A percentile compares a stretch with the other conserved stretches of the same genome.
Conservation (phyloP, 352 stramenopile species). For the Globisporangium carolinianum region DNA sequence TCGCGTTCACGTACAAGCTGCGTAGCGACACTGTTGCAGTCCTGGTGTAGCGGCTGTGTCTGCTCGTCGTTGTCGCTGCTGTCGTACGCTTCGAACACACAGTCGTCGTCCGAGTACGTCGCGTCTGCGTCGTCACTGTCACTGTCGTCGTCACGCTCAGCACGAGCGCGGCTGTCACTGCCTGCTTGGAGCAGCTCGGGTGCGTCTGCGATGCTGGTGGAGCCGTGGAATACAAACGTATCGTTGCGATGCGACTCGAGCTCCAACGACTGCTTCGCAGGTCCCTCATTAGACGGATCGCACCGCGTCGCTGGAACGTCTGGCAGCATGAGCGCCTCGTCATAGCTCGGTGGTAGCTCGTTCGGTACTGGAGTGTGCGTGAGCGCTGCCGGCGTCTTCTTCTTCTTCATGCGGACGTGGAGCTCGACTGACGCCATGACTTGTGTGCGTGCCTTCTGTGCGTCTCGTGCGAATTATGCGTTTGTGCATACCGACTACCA, state of each 20-base stretch:
- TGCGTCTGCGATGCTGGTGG: background rate
- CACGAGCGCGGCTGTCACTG: constrained; percentile 3
- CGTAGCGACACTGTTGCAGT: background rate
- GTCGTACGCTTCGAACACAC: constrained; percentile 31
- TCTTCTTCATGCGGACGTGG: constrained; percentile 23
- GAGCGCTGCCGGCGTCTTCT: background rate
- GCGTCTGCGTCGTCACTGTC: constrained; percentile 14
- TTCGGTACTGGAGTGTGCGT: too few relatives aligned
- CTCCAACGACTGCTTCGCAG: too few relatives aligned
- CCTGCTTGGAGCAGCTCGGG: background rate
- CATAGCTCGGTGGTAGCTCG: constrained; percentile 26
- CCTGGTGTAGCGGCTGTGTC: background rate
- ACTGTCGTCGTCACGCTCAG: constrained; percentile 6
- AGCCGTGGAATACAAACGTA: background rate
- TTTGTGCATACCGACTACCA: too few relatives aligned
- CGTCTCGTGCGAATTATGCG: too few relatives aligned
- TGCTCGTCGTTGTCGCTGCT: constrained; percentile 9
- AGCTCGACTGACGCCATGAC: constrained; percentile 20
- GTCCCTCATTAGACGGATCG: background rate
- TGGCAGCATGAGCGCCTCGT: constrained; percentile 33
- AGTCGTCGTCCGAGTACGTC: constrained; percentile 25
- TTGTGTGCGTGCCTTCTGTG: too few relatives aligned
- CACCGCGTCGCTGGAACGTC: background rate
- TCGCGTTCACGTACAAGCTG: too few relatives aligned
- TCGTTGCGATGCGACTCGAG: too few relatives aligned